Percentiles rank a stretch among this genome's conserved stretches.
These are phyloP conservation scores for Ceratobasidium sp. DNA, from an alignment of 1,284 basidiomycete species.

Conservation along the genomic window DNA sequence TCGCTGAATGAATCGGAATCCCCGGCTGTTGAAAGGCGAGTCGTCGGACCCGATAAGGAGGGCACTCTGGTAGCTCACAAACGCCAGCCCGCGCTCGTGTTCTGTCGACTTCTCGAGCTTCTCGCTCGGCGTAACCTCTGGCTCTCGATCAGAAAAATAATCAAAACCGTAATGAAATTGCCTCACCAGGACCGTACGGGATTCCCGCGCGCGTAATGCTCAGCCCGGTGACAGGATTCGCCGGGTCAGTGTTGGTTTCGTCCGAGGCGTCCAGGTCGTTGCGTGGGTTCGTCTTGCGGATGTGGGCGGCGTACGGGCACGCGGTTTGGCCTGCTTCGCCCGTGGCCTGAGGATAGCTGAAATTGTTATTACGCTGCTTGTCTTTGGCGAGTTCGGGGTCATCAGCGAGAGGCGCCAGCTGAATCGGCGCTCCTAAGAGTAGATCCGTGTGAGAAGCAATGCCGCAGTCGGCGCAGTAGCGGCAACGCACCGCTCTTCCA, in stretches of 20 bases:
- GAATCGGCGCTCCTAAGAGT: constrained; percentile 13
- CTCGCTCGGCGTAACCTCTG: constrained; percentile 57
- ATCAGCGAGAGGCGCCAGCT: neutral
- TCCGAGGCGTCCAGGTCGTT: neutral
- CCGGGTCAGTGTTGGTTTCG: too few relatives aligned
- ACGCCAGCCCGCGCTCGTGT: constrained; percentile 62
- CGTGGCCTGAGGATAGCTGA: neutral
- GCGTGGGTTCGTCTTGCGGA: constrained; percentile 38
- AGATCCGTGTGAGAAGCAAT: neutral
- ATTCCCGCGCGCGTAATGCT: constrained; percentile 20
- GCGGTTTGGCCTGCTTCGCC: neutral
- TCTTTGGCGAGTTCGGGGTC: constrained; percentile 3
- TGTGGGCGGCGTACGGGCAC: constrained; percentile 27
- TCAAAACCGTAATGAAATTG: neutral
- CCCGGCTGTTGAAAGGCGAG: constrained; percentile 51
- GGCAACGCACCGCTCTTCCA: constrained; percentile 44
- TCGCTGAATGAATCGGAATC: constrained; percentile 63
- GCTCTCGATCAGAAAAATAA: neutral
- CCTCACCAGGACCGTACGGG: constrained; percentile 15
- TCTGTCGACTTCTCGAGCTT: constrained; percentile 54
- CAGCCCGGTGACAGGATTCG: neutral
- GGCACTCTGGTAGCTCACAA: constrained; percentile 62
- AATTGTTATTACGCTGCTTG: constrained; percentile 5
- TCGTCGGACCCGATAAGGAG: constrained; percentile 50
- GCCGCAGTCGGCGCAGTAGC: neutral